These are phyloP conservation scores for Silene noctiflora DNA, from an alignment of 179 eudicot genomes.

Conservation along the genomic window DNA sequence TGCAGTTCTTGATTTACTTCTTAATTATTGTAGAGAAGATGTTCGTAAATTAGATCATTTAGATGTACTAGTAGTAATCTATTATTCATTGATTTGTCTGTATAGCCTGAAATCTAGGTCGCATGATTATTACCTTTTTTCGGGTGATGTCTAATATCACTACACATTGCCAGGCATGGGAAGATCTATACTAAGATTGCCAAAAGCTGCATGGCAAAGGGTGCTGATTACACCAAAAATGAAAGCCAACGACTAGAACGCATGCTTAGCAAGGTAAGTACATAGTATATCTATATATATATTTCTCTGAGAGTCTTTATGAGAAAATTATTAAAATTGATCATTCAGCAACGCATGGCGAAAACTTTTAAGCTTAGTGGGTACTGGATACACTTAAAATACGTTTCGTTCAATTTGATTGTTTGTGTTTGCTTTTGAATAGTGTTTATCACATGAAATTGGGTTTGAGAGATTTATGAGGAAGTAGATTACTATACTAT, in stretches of 20 bases:
- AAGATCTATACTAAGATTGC: constrained; percentile 85
- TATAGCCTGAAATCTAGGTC: background rate
- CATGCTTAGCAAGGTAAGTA: constrained; percentile 72
- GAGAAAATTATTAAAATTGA: background rate
- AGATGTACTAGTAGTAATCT: no score
- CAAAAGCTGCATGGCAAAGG: constrained; percentile 77
- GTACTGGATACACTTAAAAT: background rate
- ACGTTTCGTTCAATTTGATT: no score
- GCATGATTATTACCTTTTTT: background rate
- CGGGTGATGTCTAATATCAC: constrained; percentile 11
- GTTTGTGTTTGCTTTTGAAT: background rate
- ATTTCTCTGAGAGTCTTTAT: background rate
- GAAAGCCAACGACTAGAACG: constrained; percentile 86
- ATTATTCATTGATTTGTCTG: no score
- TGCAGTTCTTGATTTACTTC: background rate
- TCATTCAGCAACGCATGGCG: background rate
- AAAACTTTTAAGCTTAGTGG: background rate
- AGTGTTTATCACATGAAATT: background rate
- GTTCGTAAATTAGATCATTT: no score
- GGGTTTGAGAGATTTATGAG: background rate
- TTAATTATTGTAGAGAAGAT: no score
- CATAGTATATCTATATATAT: background rate
- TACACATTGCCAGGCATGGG: constrained; percentile 55
- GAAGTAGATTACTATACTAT: background rate
- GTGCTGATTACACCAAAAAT: constrained; percentile 82